Base-by-base conservation (phyloP, 176 grass and related monocot species). In the Aegilops sharonensis region DNA sequence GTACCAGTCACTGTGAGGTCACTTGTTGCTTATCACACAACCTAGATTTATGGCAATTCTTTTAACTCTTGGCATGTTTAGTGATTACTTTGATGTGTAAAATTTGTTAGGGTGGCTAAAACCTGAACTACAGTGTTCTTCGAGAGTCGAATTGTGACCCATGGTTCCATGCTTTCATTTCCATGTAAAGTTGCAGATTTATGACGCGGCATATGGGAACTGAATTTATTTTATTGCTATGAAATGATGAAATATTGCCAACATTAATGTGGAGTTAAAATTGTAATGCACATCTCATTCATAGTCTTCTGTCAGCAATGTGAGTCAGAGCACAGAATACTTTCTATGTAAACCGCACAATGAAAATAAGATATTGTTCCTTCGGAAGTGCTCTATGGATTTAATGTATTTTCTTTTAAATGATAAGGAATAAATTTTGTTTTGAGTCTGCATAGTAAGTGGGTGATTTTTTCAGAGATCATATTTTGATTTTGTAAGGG, bases 181-280 rank as follows among this genome's bases (percentile, higher is more conserved):
- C 0, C 14, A 61, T 77, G 45, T 70, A 78, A 78, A 15, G 45
- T 72, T 39, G 56, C 47, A 37, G 8, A 81, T 76, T 57, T 81
- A 76, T 21, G 47, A 75, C 12, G 12, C 9, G 27, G 8, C 27
- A 24, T 37, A 17, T 36, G 21, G 35, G 11, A 45, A 62, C 20
- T 75, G 18, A 43, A 43, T 34, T 2, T 25, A 48, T 75, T 17
- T 31, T 84, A 64, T 52, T 68, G 31, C 20, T 14, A 54, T 70
- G 11, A 84, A 78, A 64, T 66, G 70, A 54, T 56, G 3, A 84
- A 78, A 65, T 66, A 78, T 14, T 73, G 56, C 82, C 57, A 75
- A 64, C 25, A 64, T 43, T 20, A 43, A 3, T 64, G 71, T 84
- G 71, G 20, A 2, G 5, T 17, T 87, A 50, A 36, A 47, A 35